Evolutionary conservation across 2,329 filamentous ascomycete genomes (phyloP).

Genomic region (Daldinia sp.): DNA sequence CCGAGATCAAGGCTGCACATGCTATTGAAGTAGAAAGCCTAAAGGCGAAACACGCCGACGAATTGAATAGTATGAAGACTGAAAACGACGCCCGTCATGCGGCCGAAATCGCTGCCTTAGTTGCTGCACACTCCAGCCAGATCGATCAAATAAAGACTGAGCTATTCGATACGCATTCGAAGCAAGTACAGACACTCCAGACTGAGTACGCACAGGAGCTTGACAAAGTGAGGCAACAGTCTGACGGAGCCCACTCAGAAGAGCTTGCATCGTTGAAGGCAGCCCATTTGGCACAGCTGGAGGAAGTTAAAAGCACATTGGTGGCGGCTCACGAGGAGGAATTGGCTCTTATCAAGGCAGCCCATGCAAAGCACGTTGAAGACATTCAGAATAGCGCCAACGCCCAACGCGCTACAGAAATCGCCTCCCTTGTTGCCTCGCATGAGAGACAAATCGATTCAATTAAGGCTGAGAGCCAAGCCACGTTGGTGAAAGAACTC

Average conservation of each 20-base stretch:
- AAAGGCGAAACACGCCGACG: constrained; percentile 44
- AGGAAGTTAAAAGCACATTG: constrained; percentile 41
- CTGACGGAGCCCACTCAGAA: constrained; percentile 36
- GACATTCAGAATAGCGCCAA: constrained; percentile 42
- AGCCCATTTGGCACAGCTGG: constrained; percentile 43
- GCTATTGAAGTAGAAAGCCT: constrained; percentile 42
- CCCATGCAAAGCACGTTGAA: constrained; percentile 44
- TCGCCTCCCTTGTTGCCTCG: constrained; percentile 46
- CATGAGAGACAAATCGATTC: constrained; percentile 49
- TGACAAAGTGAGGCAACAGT: constrained; percentile 41
- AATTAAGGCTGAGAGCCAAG: constrained; percentile 46
- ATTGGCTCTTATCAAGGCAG: constrained; percentile 43
- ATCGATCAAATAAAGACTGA: constrained; percentile 44
- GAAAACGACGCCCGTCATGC: constrained; percentile 44
- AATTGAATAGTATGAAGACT: constrained; percentile 42
- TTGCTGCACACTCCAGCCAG: constrained; percentile 40
- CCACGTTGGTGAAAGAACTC: constrained; percentile 47
- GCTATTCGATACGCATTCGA: constrained; percentile 42
- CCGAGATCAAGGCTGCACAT: constrained; percentile 39
- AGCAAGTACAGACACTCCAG: constrained; percentile 45
- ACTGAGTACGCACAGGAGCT: constrained; percentile 44
- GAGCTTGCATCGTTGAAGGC: constrained; percentile 45
- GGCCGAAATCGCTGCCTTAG: constrained; percentile 46
- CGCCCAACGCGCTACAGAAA: constrained; percentile 42
- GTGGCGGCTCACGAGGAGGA: constrained; percentile 40